Conservation (phyloP, 2,329 filamentous ascomycete genomes). For the Fonsecaea pedrosoi region DNA sequence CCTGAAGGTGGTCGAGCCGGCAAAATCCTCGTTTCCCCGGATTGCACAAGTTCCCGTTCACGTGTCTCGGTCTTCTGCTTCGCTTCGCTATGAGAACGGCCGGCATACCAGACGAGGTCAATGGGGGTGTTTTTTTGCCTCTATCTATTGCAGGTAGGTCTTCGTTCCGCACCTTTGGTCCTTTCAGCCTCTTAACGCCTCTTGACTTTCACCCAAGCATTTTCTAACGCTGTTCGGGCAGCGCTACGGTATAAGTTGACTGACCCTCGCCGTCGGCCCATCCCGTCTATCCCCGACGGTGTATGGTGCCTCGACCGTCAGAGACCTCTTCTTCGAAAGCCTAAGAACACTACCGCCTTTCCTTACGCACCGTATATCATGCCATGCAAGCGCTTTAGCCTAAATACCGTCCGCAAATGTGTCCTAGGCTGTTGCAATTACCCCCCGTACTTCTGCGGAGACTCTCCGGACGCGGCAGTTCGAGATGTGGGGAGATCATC, state of each 20-base stretch:
- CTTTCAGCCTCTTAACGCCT: neutral
- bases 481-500: constrained; percentile 18
- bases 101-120: neutral
- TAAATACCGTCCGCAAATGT: constrained; percentile 11
- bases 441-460: constrained; percentile 3
- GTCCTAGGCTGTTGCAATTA: constrained; percentile 7
- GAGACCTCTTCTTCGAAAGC: constrained; percentile 1
- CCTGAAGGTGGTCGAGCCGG: neutral
- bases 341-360: constrained; percentile 7
- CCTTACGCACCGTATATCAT: neutral
- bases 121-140: neutral
- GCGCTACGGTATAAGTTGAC: neutral
- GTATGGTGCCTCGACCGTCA: neutral
- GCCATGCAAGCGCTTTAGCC: constrained; percentile 11
- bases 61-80: neutral
- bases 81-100: neutral
- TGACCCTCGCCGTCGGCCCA: constrained; percentile 4
- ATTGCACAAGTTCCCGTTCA: neutral
- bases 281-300: constrained; percentile 13
- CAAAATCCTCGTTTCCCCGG: neutral
- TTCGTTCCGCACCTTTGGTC: neutral
- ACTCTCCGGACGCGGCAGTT: constrained; percentile 20
- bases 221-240: neutral
- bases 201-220: neutral
- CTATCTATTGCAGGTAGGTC: neutral